phyloP scores from a whole-genome alignment of 2,329 filamentous ascomycete genomes.

The Apiospora marii region DNA sequence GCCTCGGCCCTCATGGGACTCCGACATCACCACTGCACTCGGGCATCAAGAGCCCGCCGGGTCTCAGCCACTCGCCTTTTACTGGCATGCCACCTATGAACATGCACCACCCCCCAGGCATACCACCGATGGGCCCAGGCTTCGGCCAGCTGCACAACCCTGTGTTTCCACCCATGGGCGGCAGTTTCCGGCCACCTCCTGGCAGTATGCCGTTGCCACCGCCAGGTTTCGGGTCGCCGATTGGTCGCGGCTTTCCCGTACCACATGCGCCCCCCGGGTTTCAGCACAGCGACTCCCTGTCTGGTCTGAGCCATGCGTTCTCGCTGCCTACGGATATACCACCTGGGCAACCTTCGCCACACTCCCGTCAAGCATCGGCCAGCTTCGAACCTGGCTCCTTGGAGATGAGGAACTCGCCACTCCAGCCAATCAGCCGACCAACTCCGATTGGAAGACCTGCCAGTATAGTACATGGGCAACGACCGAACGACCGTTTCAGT shows the following conservation, averaged over 20 bases:
- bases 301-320: constrained; percentile 50
- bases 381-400: constrained; percentile 65
- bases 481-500: constrained; percentile 33
- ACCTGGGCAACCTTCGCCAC: constrained; percentile 55
- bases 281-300: constrained; percentile 48
- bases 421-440: constrained; percentile 81
- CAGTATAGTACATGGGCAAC: constrained; percentile 68
- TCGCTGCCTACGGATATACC: constrained; percentile 38
- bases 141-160: constrained; percentile 49
- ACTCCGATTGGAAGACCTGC: constrained; percentile 88
- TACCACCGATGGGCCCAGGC: constrained; percentile 62
- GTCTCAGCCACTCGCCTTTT: constrained; percentile 52
- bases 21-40: constrained; percentile 70
- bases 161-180: constrained; percentile 50
- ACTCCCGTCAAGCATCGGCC: constrained; percentile 79
- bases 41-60: constrained; percentile 64
- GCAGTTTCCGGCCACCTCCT: constrained; percentile 53
- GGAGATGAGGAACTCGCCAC: constrained; percentile 45
- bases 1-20: constrained; percentile 48
- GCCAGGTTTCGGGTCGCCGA: constrained; percentile 56
- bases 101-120: constrained; percentile 63
- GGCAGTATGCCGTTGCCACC: constrained; percentile 57
- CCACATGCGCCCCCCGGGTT: constrained; percentile 60
- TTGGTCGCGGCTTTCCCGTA: constrained; percentile 52
- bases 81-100: constrained; percentile 61